Base-by-base conservation (phyloP, 1,284 basidiomycete genomes). In the Mycena citricolor region DNA sequence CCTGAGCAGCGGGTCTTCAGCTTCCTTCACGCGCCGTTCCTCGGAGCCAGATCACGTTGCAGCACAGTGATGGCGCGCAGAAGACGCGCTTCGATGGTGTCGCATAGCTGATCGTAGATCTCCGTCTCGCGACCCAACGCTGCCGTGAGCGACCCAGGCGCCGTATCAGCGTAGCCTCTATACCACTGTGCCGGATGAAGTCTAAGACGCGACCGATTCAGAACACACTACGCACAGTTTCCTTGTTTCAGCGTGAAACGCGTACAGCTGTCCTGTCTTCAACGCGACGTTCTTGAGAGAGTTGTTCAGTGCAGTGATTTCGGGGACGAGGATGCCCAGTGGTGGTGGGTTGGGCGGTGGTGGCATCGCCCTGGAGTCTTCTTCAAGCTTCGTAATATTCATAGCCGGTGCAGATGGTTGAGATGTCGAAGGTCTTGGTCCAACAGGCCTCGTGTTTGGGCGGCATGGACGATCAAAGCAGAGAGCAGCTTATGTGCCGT, bases 81-180 rank as follows among this genome's bases (percentile, higher is more conserved):
- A n/a, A 90, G 57, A 41, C 81, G 78, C 26, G 77, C 72, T 58
- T 89, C 86, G 39, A 90, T 76, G 3, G 77, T 69, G 57, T 90
- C 86, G 52, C 84, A 87, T 6, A 89, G 55, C 54, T 86, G 84
- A 56, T 89, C 84, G 54, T 84, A 90, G 56, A 76, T 81, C 58
- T 86, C 84, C 2, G 88, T 65, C 57, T 87, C 85, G 26, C 76
- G 74, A 11, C 85, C 83, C 19, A 90, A 69, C 12, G 81, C 70
- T 5, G 77, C 68, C 5, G 75, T 80, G 13, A 88, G 61, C 6
- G 81, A 73, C 12, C 67, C 75, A 5, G 86, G 86, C 23, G 86
- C 85, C 42, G 73, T 62, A n/a, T 76, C 71, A 2, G 76, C 75
- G 54, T 82, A 71, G 47, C 73, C 73, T 75, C 65, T 36, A 83